A percentile compares a stretch with the other conserved stretches of the same genome.
These are phyloP conservation scores for Sporothrix phasma DNA, from an alignment of 2,329 filamentous ascomycete species.

Conservation along the genomic window DNA sequence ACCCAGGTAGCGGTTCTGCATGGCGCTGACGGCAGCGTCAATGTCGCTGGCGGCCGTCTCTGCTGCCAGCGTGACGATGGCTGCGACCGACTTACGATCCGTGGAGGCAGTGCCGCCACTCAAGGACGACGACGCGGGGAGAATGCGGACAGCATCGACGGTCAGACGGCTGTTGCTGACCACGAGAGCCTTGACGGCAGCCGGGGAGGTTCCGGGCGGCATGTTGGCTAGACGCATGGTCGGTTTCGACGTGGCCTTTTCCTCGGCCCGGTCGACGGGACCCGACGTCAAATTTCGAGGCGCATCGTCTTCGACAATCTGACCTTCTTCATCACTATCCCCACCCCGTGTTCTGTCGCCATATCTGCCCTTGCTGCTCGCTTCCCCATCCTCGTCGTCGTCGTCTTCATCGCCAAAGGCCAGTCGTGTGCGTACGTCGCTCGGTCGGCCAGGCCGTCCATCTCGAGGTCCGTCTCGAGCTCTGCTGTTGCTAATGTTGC, in stretches of 20 bases:
- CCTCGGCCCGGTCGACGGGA: conserved; percentile 39
- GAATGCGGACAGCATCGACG: conserved; percentile 64
- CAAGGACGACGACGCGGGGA: no score
- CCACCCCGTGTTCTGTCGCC: background rate
- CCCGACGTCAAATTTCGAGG: conserved; percentile 20
- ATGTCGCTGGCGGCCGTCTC: conserved; percentile 78
- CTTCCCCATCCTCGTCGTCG: conserved; percentile 52
- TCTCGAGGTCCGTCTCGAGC: background rate
- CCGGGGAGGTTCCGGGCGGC: conserved; percentile 49
- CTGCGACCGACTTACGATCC: conserved; percentile 63
- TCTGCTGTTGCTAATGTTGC: no score
- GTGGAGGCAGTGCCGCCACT: conserved; percentile 38
- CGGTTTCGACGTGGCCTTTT: conserved; percentile 51
- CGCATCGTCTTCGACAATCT: background rate
- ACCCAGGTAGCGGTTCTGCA: conserved; percentile 79
- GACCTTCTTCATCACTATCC: background rate
- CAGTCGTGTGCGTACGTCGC: conserved; percentile 25
- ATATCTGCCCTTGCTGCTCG: conserved; percentile 45
- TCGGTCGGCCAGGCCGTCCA: background rate
- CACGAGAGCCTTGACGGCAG: conserved; percentile 50
- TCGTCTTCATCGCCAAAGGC: conserved; percentile 38
- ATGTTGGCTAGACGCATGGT: conserved; percentile 52
- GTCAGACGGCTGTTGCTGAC: conserved; percentile 39
- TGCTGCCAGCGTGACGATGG: conserved; percentile 70
- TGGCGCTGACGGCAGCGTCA: conserved; percentile 62